phyloP scores from a whole-genome alignment of 2,329 filamentous ascomycete species.

The Pseudogymnoascus sp. region DNA sequence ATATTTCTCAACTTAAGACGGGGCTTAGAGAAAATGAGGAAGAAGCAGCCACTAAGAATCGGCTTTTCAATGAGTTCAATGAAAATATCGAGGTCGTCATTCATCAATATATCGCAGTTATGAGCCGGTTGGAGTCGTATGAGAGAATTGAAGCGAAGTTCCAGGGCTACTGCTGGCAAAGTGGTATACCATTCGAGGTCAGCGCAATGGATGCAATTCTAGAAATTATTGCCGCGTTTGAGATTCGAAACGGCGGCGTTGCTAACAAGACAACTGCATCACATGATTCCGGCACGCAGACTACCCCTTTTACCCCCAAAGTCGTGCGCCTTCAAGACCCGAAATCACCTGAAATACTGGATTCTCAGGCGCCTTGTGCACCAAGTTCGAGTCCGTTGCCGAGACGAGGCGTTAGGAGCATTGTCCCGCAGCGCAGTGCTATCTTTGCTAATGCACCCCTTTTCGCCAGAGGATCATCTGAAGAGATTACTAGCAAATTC shows the following conservation, averaged over 20 bases:
- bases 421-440: background rate
- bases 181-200: background rate
- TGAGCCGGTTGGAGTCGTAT: background rate
- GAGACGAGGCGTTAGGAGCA: slow-evolving; percentile 22
- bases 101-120: background rate
- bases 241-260: background rate
- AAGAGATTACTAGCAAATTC: no score
- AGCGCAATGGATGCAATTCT: background rate
- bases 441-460: background rate
- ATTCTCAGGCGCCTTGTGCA: background rate
- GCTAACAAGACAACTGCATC: no score
- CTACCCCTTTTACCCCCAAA: background rate
- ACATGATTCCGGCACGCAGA: background rate
- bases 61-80: background rate
- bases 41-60: no score
- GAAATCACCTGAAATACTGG: background rate
- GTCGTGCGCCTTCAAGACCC: background rate
- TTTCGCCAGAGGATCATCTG: background rate
- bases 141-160: background rate
- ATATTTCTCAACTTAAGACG: background rate
- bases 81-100: background rate
- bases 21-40: background rate
- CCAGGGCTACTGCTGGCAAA: background rate
- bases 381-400: slow-evolving; percentile 13
- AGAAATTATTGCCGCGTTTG: background rate